Evolutionary conservation across 768 basidiomycete genomes (phyloP).

Genomic region (Royoungia palumana): DNA sequence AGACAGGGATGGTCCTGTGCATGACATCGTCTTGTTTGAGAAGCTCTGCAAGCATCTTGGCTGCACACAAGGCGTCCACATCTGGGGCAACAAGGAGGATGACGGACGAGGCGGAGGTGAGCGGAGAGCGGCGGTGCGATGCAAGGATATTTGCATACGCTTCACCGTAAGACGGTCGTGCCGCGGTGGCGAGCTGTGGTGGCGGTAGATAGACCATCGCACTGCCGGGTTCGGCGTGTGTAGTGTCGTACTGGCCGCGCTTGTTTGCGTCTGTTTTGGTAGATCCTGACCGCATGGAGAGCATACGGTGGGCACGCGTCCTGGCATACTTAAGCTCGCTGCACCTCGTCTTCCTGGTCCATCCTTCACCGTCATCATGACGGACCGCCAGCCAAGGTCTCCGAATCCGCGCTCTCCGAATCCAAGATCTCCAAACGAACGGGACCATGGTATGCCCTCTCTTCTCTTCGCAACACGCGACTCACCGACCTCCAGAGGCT

Average conservation of each 20-base stretch:
- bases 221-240: too few relatives aligned
- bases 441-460: slow-evolving; percentile 48
- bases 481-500: slow-evolving; percentile 43
- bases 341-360: slow-evolving; percentile 1
- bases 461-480: background rate
- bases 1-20: slow-evolving; percentile 85
- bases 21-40: slow-evolving; percentile 93
- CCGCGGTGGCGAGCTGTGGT: slow-evolving; percentile 60
- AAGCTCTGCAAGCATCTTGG: slow-evolving; percentile 83
- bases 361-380: slow-evolving; percentile 42
- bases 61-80: slow-evolving; percentile 89
- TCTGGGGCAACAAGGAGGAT: slow-evolving; percentile 85
- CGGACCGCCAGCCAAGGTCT: slow-evolving; percentile 52
- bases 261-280: slow-evolving; percentile 20
- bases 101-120: slow-evolving; percentile 78
- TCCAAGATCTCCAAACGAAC: slow-evolving; percentile 54
- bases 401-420: slow-evolving; percentile 45
- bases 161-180: slow-evolving; percentile 62
- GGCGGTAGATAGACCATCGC: slow-evolving; percentile 68
- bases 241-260: too few relatives aligned
- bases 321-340: slow-evolving; percentile 28
- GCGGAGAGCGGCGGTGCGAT: slow-evolving; percentile 66
- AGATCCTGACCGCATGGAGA: slow-evolving; percentile 24
- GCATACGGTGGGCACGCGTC: slow-evolving; percentile 28
- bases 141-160: slow-evolving; percentile 73